Evolutionary conservation across 2,329 filamentous ascomycete species (phyloP), one percentile per base, ranked within the genome.

Genomic region (Chalaropsis ovoidea): DNA sequence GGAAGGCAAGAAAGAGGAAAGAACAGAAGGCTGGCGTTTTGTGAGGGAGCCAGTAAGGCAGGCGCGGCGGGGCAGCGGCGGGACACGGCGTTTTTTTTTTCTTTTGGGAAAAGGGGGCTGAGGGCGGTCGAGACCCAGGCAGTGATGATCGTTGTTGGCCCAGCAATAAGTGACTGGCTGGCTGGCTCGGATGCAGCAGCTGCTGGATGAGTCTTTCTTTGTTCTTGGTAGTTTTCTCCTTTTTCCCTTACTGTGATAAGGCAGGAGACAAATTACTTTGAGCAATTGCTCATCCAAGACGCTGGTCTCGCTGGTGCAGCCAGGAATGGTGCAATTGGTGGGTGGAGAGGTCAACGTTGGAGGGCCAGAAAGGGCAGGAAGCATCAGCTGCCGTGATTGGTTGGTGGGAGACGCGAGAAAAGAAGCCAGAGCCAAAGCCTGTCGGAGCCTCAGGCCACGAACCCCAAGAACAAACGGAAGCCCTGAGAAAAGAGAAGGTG

Each of bases 1-100:
- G 17, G 54, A 39, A 58, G 27, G 15, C 10, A 15, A 39, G 15
- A n/a, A 15, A 39, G 10, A 31, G 54, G 10, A 17, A 58, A 39
- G 31, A n/a, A 10, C 35, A 35, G 27, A 35, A n/a, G 54, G 54
- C 54, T 58, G 54, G 54, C 8, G 54, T 31, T 58, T 58, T 58
- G 13, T 58, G 2, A 10, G n/a, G 15, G 47, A 27, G 24, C 27
- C 3, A 39, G 35, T 7, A 39, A 39, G 8, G 35, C 35, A 39
- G 8, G 35, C 8, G 35, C 3, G 35, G 35, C 22, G 24, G 24
- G 19, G 47, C 11, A 19, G 47, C 3, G 47, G 22, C 47, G 47
- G 22, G 47, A 24, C 47, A 39, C 43, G 15, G 43, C 43, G 43
- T 47, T 3, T 17, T 47, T 43, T 43, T 43, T 35, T 35, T 35